Base-by-base conservation (phyloP, 352 stramenopile species). In the Phytophthora fragariaefolia region DNA sequence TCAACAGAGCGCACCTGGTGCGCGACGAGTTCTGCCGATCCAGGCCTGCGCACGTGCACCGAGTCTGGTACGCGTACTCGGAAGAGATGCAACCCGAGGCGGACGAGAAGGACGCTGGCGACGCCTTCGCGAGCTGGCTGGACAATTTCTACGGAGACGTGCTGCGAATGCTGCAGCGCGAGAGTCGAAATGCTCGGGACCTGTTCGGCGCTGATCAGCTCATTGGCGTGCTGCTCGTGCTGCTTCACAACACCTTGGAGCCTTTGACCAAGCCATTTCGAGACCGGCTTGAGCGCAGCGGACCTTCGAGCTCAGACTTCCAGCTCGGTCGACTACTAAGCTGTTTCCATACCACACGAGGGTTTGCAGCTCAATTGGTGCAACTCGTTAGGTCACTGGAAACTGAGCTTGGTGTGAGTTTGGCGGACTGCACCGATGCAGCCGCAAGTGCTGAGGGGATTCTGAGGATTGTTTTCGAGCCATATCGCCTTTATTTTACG, bases 101-200 rank as follows among this genome's bases (percentile, higher is more conserved):
- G 13, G 54, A 58, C n/a, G 60, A 58, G 0, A 50, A 51, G 22
- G 48, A 50, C n/a, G 47, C 65, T 20, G 64, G 15, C 1, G 58
- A 69, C 32, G 3, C 1, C 0, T 86, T 90, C 54, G 43, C 58
- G 4, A 46, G 13, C 6, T 91, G 83, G 82, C 68, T 93, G 3
- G 74, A 83, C 6, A 62, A 27, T 0, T 93, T 93, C 18, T 93
- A 91, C 57, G 54, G 12, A 12, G 66, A 90, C 28, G 74, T 90
- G 43, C 34, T 83, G 17, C 65, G 60, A 4, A 83, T 91, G 80
- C 55, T 93, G 23, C 73, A 87, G 63, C 74, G 71, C 3, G 85
- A 93, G 55, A 80, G 57, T 23, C 58, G 67, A 12, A 69, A 80
- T 42, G 66, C 69, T 4, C 61, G 42, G 17, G 78, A 87, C 28